phyloP scores from a whole-genome alignment of 192 early-diverging fungal species.

The Podila epicladia region DNA sequence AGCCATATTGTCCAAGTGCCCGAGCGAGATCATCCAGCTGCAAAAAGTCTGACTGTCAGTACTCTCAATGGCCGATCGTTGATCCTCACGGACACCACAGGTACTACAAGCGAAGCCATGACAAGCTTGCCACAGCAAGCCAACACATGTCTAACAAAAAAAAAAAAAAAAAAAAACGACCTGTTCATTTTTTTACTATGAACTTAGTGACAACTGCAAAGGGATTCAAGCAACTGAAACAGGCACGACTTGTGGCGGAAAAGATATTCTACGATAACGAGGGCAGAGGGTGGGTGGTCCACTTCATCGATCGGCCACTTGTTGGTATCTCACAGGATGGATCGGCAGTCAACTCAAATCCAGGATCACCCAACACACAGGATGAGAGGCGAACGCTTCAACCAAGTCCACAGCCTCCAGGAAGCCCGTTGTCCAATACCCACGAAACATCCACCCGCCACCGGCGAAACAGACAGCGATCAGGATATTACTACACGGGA shows the following conservation, averaged over 20 bases:
- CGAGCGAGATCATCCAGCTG: constrained; percentile 29
- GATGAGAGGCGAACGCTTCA: background rate
- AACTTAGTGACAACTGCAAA: constrained; percentile 39
- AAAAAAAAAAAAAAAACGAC: too few relatives aligned
- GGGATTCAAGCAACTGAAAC: constrained; percentile 41
- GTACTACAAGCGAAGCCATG: background rate
- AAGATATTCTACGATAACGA: constrained; percentile 49
- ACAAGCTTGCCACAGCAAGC: too few relatives aligned
- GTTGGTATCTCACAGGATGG: constrained; percentile 18
- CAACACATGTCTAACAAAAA: background rate
- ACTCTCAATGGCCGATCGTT: constrained; percentile 39
- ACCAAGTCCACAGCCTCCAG: background rate
- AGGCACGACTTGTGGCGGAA: constrained; percentile 43
- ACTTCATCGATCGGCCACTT: constrained; percentile 46
- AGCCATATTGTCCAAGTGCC: constrained; percentile 39
- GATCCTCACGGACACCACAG: constrained; percentile 44
- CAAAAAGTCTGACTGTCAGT: constrained; percentile 15
- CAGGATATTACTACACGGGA: constrained; percentile 3
- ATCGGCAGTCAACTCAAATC: background rate
- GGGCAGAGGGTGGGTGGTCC: constrained; percentile 36
- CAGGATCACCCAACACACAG: constrained; percentile 1
- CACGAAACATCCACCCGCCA: background rate
- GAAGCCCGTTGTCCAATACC: background rate
- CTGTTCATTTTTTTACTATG: too few relatives aligned
- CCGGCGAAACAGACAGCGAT: constrained; percentile 12